phyloP scores from a whole-genome alignment of 2,329 filamentous ascomycete species.

The Arthroderma uncinatum region DNA sequence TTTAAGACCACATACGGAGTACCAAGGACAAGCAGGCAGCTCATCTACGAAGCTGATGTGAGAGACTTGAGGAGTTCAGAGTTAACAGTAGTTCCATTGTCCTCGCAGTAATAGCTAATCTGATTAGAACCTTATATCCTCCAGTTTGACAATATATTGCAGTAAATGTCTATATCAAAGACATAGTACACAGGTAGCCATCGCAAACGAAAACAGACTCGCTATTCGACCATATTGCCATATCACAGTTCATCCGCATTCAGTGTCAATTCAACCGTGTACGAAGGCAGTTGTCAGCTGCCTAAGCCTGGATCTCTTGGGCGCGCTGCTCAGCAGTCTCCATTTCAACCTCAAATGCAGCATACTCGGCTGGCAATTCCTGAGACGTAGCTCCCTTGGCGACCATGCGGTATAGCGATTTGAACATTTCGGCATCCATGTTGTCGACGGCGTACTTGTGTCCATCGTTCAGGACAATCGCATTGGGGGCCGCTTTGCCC shows the following conservation, averaged over 20 bases:
- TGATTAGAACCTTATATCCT: no score
- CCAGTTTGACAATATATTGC: no score
- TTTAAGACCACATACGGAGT: no score
- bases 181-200: no score
- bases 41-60: no score
- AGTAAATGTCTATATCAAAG: no score
- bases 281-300: not conserved
- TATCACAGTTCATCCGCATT: not conserved
- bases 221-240: not conserved
- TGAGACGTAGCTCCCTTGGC: not conserved
- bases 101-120: no score
- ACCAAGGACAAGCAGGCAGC: no score
- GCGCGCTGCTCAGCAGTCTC: not conserved
- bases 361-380: not conserved
- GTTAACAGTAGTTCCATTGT: no score
- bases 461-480: slow-evolving; percentile 4
- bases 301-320: not conserved
- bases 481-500: not conserved
- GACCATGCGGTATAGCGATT: not conserved
- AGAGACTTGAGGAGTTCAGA: no score
- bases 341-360: not conserved
- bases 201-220: no score
- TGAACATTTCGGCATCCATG: not conserved
- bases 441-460: not conserved
- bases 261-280: not conserved